phyloP scores from a whole-genome alignment of 148 eudicot genomes.

The Spergularia bocconei region DNA sequence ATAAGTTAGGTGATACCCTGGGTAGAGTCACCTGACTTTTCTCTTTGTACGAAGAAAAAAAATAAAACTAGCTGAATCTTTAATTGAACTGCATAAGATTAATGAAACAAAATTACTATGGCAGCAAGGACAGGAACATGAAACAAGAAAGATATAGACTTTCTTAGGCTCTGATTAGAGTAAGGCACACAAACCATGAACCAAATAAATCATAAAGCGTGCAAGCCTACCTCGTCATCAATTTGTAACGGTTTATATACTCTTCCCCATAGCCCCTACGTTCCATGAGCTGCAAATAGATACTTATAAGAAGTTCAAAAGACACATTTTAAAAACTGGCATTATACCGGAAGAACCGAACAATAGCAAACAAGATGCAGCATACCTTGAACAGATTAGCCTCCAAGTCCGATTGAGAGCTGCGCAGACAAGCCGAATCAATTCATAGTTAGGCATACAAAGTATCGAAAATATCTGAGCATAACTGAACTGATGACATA shows the following conservation, averaged over 20 bases:
- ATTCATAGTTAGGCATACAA: background rate
- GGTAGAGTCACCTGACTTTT: too few relatives aligned
- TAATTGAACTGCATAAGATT: background rate
- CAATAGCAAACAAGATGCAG: background rate
- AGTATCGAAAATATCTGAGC: slow-evolving; percentile 2
- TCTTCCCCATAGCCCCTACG: slow-evolving; percentile 92
- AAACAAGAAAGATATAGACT: background rate
- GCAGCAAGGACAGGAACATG: background rate
- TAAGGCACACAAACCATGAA: background rate
- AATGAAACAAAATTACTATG: background rate
- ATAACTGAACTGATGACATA: slow-evolving; percentile 36
- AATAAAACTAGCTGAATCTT: background rate
- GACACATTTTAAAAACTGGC: background rate
- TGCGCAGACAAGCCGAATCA: slow-evolving; percentile 34
- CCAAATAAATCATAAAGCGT: slow-evolving; percentile 1
- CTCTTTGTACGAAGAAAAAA: too few relatives aligned
- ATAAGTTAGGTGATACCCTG: too few relatives aligned
- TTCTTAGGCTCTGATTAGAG: background rate
- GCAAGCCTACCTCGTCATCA: slow-evolving; percentile 90
- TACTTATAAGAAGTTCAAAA: slow-evolving; percentile 27
- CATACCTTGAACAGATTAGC: slow-evolving; percentile 92
- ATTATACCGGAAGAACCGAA: background rate
- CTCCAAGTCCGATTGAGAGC: slow-evolving; percentile 90
- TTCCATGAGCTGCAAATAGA: slow-evolving; percentile 89
- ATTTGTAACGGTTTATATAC: slow-evolving; percentile 90